phyloP scores from a whole-genome alignment of 1,284 basidiomycete species.

The Ganoderma multipileum region DNA sequence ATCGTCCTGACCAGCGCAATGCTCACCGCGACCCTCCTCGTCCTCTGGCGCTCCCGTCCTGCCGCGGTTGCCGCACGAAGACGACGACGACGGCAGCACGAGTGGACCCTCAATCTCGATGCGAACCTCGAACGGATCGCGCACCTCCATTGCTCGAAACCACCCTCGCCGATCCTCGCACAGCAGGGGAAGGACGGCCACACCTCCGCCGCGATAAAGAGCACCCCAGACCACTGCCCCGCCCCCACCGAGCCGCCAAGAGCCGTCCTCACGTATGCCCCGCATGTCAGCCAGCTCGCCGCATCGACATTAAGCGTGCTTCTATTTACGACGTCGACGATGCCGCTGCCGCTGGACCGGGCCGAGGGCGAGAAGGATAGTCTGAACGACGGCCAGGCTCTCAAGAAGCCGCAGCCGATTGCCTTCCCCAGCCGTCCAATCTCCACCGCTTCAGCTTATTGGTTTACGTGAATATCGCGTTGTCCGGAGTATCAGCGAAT shows the following conservation, averaged over 20 bases:
- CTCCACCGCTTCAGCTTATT: not conserved
- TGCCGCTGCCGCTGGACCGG: constrained; percentile 26
- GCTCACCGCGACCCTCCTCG: constrained; percentile 28
- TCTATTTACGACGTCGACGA: constrained; percentile 29
- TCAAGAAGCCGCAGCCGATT: not conserved
- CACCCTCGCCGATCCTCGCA: not conserved
- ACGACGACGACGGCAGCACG: constrained; percentile 7
- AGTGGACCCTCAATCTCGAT: constrained; percentile 2
- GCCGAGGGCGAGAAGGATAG: constrained; percentile 20
- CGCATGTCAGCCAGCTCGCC: constrained; percentile 15
- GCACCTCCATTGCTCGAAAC: not conserved
- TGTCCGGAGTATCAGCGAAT: not conserved
- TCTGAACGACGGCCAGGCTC: not conserved
- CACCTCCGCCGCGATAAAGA: constrained; percentile 9
- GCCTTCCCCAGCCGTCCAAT: not conserved
- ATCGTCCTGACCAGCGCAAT: constrained; percentile 32
- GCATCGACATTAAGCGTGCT: constrained; percentile 28
- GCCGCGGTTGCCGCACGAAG: constrained; percentile 15
- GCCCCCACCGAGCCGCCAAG: constrained; percentile 2
- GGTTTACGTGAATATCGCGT: constrained; percentile 1
- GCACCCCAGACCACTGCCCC: not conserved
- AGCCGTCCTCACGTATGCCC: constrained; percentile 6
- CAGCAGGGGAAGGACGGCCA: not conserved
- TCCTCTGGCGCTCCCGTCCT: constrained; percentile 35
- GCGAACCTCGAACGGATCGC: not conserved